Base-by-base conservation (phyloP, 306 rosid species). In the Fragaria nilgerrensis region DNA sequence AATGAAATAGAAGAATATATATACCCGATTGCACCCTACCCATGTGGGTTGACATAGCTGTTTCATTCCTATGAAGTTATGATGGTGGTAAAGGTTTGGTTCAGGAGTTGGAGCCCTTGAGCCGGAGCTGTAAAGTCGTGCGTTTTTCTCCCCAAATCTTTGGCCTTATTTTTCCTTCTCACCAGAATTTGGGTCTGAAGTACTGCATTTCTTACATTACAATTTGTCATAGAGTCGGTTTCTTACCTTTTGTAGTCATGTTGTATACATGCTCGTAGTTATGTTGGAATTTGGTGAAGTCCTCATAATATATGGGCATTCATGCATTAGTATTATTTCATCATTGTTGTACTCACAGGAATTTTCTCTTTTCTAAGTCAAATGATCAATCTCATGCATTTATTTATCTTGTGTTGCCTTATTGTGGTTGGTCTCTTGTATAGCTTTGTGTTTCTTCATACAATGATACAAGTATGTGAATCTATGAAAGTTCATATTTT, bases 101-200 rank as follows among this genome's bases (percentile, higher is more conserved):
- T 65, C 20, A 53, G 82, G 68, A 82, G 77, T 71, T 68, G 77
- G 80, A 84, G 75, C 39, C 70, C 55, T 67, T 50, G 62, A 13
- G 79, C 79, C 68, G 87, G 68, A 62, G 88, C 71, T 68, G 73
- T 81, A 76, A 80, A 75, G 86, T 81, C 79, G 15, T 83, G 87
- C 88, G 81, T 2, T 62, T 80, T 80, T 64, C 29, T 68, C 61
- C 76, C 72, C 68, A 58, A 36, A 74, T 75, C 77, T 72, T 63
- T 53, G 80, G 68, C 70, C 50, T 44, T 72, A 50, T 43, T 69
- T 78, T 59, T 69, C 78, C 25, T 75, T 53, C 23, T 22, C 78
- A 84, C 78, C 85, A 52, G 75, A 84, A 81, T 84, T 84, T 74
- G 87, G 85, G 82, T 72, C 64, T 22, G 43, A 37, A 43, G 59